Base-by-base conservation (phyloP, 2,329 filamentous ascomycete genomes). In the Helicocarpus griseus region DNA sequence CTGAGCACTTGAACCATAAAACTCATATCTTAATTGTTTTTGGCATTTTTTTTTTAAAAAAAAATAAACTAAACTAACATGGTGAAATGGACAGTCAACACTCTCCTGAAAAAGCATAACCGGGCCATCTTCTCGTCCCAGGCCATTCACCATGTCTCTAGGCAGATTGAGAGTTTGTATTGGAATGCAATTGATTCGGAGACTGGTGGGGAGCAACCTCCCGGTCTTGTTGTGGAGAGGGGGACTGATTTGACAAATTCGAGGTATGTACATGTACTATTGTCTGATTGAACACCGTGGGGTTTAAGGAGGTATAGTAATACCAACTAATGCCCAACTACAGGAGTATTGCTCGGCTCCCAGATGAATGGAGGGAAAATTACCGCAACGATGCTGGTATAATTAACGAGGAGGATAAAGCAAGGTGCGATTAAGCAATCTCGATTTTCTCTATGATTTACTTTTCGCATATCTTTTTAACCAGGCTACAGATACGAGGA, bases 91-190 rank as follows among this genome's bases (percentile, higher is more conserved):
- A n/a, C 51, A 77, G 77, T 78, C 17, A 79, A 79, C 54, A 67
- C 69, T 31, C 68, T 70, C 35, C 62, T 78, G 50, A 74, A 73
- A 53, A 72, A 77, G 39, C 77, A 80, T 61, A 74, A 73, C 55
- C 76, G 75, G 45, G 65, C 73, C 51, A 73, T 77, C 38, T 80
- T 78, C 65, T 74, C 74, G 43, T 70, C 72, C 0, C 74, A 79
- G 57, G 77, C 77, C 36, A 74, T 76, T 49, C 73, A 78, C 47
- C 76, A 79, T 64, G 70, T 79, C 48, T 75, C 77, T 19, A 73
- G 77, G 54, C 76, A 80, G 60, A 77, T 80, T 55, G 73, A 78
- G 58, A 69, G 67, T 22, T 62, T 79, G 24, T 79, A 80, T 60
- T 79, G 76, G 76, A 68, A 73, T n/a, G 64, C 71, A 0, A 71